Evolutionary conservation across 768 basidiomycete genomes (phyloP).

Genomic region (Lactarius vividus): DNA sequence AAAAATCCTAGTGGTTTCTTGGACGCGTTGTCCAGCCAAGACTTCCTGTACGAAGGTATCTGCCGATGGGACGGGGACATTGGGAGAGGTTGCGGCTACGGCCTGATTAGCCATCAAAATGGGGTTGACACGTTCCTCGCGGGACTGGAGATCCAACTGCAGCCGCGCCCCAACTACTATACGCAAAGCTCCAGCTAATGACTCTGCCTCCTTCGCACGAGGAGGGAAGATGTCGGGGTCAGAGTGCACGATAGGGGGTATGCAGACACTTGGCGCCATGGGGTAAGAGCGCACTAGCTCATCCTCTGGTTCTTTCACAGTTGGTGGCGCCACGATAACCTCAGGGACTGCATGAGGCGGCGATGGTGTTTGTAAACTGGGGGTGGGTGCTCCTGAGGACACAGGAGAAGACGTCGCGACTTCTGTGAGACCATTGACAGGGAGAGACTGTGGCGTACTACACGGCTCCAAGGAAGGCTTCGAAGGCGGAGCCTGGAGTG

Average conservation of each 20-base stretch:
- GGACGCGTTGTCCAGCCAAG: slow-evolving; percentile 37
- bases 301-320: slow-evolving; percentile 24
- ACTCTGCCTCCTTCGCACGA: slow-evolving; percentile 23
- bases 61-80: slow-evolving; percentile 37
- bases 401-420: slow-evolving; percentile 17
- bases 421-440: slow-evolving; percentile 6
- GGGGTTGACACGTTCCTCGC: slow-evolving; percentile 59
- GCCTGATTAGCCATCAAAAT: slow-evolving; percentile 59
- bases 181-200: slow-evolving; percentile 58
- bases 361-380: slow-evolving; percentile 27
- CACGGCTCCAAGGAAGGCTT: slow-evolving; percentile 9
- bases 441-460: slow-evolving; percentile 4
- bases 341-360: slow-evolving; percentile 31
- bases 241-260: slow-evolving; percentile 7
- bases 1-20: slow-evolving; percentile 40
- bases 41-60: slow-evolving; percentile 50
- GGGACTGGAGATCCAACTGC: slow-evolving; percentile 56
- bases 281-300: slow-evolving; percentile 20
- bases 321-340: slow-evolving; percentile 27
- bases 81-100: slow-evolving; percentile 40
- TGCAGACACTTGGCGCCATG: slow-evolving; percentile 13
- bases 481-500: not conserved
- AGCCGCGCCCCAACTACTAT: slow-evolving; percentile 61
- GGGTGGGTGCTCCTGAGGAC: slow-evolving; percentile 20
- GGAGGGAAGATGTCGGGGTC: slow-evolving; percentile 13